Evolutionary conservation across 169 alveolate species (phyloP), one percentile per base, ranked within the genome.

Genomic region (Plasmodium adleri): DNA sequence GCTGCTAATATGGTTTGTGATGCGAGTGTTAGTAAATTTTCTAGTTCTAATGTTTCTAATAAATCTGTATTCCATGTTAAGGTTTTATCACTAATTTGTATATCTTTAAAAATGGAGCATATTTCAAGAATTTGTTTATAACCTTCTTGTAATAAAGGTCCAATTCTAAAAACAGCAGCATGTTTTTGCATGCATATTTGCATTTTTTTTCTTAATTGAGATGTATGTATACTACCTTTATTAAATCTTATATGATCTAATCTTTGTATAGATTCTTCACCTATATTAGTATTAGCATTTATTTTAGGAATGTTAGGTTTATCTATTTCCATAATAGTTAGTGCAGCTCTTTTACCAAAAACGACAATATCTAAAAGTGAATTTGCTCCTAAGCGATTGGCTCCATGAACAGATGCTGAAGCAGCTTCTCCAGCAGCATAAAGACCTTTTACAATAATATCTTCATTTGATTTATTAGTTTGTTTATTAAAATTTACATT

Each of bases 341-440:
- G 90, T 1, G 99, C 99, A 22, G 99, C 99, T 86, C 97, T 95
- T 90, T 99, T 97, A 74, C 99, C 99, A 92, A 97, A 98, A 54
- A 98, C 99, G 39, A 97, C 99, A 78, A 98, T 93, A 90, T 99
- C 99, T 66, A 98, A 88, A 72, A 99, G 94, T 22, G 99, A 97
- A 94, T 99, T 99, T 54, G 99, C 99, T 24, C 99, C 99, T 49
- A 99, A 94, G 52, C 99, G 94, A 95, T 99, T 98, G 7, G 99
- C 99, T 32, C 99, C 99, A 89, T 99, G 99, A 62, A 99, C 99
- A 26, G 99, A 97, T 32, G 99, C 99, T 88, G 99, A 97, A 15
- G 99, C 99, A 10, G 98, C 98, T 93, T 99, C 99, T n/a, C 99
- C 99, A 20, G 98, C 97, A 49, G 98, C 95, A 59, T 90, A 94